Percentiles rank a stretch among this genome's conserved stretches.
Conservation (phyloP, 805 yeast genomes). For the Ogataea wickerhamii region DNA sequence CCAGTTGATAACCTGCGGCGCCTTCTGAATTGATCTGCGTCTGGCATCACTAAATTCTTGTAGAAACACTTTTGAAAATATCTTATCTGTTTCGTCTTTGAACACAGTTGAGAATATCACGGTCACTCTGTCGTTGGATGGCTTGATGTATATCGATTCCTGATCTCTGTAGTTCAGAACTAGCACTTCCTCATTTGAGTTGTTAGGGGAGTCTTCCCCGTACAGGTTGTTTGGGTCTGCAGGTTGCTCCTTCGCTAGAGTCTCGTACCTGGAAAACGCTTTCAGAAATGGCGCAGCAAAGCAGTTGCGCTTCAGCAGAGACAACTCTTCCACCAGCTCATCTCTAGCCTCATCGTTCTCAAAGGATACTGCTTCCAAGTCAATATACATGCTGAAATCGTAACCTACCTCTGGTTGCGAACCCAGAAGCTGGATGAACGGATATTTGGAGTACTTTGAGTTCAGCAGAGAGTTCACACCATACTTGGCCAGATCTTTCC, state of each 20-base stretch:
- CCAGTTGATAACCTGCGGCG: constrained; percentile 94
- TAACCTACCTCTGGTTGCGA: constrained; percentile 68
- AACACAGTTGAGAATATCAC: constrained; percentile 92
- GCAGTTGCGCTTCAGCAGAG: constrained; percentile 78
- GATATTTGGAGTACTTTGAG: constrained; percentile 45
- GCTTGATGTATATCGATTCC: constrained; percentile 85
- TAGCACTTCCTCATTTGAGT: constrained; percentile 53
- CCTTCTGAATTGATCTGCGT: constrained; percentile 91
- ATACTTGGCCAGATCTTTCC: constrained; percentile 65
- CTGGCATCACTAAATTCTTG: constrained; percentile 97
- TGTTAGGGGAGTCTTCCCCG: constrained; percentile 36
- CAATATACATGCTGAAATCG: constrained; percentile 72
- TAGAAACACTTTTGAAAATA: constrained; percentile 82
- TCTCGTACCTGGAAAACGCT: constrained; percentile 79
- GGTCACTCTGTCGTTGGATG: constrained; percentile 94
- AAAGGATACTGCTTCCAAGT: constrained; percentile 34
- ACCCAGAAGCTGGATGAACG: constrained; percentile 32
- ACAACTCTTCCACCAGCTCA: constrained; percentile 57
- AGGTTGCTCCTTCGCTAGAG: constrained; percentile 45
- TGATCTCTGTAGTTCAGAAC: constrained; percentile 85
- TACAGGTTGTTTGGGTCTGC: constrained; percentile 39
- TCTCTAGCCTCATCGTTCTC: constrained; percentile 44
- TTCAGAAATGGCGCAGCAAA: constrained; percentile 90
- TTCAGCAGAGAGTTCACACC: constrained; percentile 57
- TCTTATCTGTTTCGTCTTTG: constrained; percentile 94